Evolutionary conservation across 805 yeast genomes (phyloP).

Genomic region (Spathaspora girioi): DNA sequence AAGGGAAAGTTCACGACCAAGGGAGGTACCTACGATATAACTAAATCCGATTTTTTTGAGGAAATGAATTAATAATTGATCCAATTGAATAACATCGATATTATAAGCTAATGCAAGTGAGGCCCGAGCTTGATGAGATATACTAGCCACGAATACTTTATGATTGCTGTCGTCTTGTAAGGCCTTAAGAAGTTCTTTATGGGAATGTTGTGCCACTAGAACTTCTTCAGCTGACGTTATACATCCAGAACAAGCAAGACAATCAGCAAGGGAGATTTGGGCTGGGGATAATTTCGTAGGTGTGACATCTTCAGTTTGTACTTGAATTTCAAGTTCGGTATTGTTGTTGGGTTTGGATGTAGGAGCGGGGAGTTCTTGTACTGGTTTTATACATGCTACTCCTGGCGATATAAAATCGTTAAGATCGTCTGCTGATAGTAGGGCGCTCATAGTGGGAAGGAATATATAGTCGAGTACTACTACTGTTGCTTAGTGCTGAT

Average conservation of each 20-base stretch:
- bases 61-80: conserved; percentile 55
- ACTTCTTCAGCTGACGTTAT: conserved; percentile 97
- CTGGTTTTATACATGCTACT: conserved; percentile 90
- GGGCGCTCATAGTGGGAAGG: conserved; percentile 63
- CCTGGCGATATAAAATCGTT: conserved; percentile 96
- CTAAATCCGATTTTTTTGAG: conserved; percentile 59
- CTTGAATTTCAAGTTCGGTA: conserved; percentile 50
- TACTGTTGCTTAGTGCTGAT: not conserved
- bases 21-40: conserved; percentile 78
- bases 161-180: conserved; percentile 25
- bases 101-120: conserved; percentile 71
- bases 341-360: conserved; percentile 17
- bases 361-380: conserved; percentile 10
- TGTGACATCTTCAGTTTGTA: no score
- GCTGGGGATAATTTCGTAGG: conserved; percentile 60
- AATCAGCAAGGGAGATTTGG: conserved; percentile 84
- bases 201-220: conserved; percentile 85
- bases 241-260: conserved; percentile 96
- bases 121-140: conserved; percentile 83
- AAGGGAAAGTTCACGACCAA: conserved; percentile 71
- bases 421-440: conserved; percentile 82
- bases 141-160: conserved; percentile 63
- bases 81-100: conserved; percentile 52
- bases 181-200: conserved; percentile 67
- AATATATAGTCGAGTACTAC: not conserved